Percentiles rank a stretch among this genome's conserved stretches.
Evolutionary conservation across 129 eudicot species (phyloP).

Genomic region (Pulicaria dysenterica): DNA sequence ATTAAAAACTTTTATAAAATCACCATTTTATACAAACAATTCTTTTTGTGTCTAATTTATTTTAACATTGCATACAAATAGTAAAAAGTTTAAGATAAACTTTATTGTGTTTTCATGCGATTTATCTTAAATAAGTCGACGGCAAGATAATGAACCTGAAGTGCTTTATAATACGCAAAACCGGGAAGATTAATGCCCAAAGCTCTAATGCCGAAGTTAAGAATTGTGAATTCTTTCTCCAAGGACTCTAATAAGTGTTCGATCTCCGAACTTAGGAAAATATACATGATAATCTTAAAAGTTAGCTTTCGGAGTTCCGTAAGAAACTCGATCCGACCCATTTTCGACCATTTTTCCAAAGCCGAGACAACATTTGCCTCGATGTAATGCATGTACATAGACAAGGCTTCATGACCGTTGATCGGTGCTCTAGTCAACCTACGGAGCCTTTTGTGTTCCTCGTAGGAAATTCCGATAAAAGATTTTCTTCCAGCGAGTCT

Average conservation of each 20-base stretch:
- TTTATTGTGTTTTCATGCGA: background rate
- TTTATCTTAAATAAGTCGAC: background rate
- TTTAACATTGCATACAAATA: background rate
- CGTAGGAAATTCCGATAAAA: conserved; percentile 53
- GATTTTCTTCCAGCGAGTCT: conserved; percentile 70
- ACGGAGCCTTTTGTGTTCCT: conserved; percentile 81
- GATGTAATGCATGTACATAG: conserved; percentile 54
- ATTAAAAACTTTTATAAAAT: too few relatives aligned
- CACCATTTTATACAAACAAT: too few relatives aligned
- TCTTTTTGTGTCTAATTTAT: background rate
- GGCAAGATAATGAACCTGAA: conserved; percentile 52
- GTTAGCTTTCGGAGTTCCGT: conserved; percentile 69
- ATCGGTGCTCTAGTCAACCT: conserved; percentile 73
- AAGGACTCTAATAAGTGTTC: conserved; percentile 52
- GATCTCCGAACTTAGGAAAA: conserved; percentile 71
- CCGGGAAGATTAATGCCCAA: conserved; percentile 86
- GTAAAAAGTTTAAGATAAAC: background rate
- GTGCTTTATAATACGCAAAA: conserved; percentile 72
- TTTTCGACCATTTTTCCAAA: conserved; percentile 68
- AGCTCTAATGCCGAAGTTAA: conserved; percentile 78
- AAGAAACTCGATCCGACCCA: conserved; percentile 68
- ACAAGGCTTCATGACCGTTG: conserved; percentile 70
- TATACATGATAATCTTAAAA: conserved; percentile 66
- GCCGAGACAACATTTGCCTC: conserved; percentile 50
- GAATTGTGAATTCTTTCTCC: conserved; percentile 61